phyloP scores from a whole-genome alignment of 306 rosid species.

The Glycine soja region DNA sequence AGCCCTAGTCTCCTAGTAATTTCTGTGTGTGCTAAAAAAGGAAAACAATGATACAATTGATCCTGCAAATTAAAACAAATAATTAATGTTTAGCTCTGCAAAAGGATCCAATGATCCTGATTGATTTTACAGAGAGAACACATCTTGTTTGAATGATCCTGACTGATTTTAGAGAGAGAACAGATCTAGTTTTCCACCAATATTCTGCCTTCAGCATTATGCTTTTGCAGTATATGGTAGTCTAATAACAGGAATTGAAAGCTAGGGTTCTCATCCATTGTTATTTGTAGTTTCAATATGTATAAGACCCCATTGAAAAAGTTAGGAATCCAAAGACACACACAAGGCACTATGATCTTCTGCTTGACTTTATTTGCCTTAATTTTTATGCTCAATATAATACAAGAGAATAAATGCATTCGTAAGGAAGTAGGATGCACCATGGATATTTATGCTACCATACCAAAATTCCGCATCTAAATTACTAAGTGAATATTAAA shows the following conservation, averaged over 20 bases:
- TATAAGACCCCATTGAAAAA: background rate
- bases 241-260: background rate
- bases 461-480: background rate
- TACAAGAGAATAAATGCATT: background rate
- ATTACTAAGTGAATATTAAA: background rate
- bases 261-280: background rate
- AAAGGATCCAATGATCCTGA: background rate
- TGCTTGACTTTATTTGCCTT: conserved; percentile 4
- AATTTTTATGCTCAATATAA: background rate
- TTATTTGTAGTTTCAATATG: background rate
- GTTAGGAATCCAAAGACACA: conserved; percentile 28
- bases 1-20: background rate
- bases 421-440: background rate
- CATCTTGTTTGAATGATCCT: background rate
- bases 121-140: background rate
- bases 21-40: background rate
- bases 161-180: background rate
- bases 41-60: background rate
- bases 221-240: conserved; percentile 19
- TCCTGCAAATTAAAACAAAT: background rate
- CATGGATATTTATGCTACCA: conserved; percentile 15
- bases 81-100: background rate
- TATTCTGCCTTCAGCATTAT: background rate
- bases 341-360: background rate
- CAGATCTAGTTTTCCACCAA: background rate